Base-by-base conservation (phyloP, 805 yeast species). In the Kodamaea neixiangensis region DNA sequence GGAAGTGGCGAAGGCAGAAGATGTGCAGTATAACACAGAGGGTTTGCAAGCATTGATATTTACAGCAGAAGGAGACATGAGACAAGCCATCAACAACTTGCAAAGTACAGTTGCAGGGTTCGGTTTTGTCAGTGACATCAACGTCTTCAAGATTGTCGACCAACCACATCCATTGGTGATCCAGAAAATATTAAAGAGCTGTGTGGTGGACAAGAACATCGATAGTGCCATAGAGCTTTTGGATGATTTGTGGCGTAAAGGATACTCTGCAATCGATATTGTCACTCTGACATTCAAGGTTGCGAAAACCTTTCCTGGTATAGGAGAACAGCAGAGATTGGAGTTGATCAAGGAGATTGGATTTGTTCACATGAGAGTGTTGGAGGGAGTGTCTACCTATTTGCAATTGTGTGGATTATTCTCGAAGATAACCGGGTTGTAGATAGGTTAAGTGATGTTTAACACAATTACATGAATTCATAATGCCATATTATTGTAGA, bases 61-160 rank as follows among this genome's bases (percentile, higher is more conserved):
- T 71, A 86, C 97, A 0, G 96, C 97, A 0, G 99, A 94, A 64
- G 99, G 99, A 53, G 99, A 94, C 65, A 93, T 94, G 99, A 83
- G 99, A 67, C 99, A 94, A 68, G 99, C 98, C 0, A 81, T 94
- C 44, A 94, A 94, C 64, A 94, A 94, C 68, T 67, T 94, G 52
- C 99, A 94, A 65, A 86, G 96, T 62, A 91, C 97, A 0, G 93
- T 86, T 29, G 90, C 97, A 0, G 99, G 99, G 1, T 92, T 92
- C 70, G 92, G 87, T 2, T 78, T 88, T 49, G 97, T 94, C n/a
- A 88, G 83, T 62, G 90, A 90, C 44, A 90, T 88, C 38, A 93
- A 92, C 61, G 99, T 94, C 14, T 94, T 91, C 77, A 89, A 87
- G 65, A 89, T 94, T 52, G 98, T 94, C 2, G 99, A 94, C 66